Conservation (phyloP, 345 rosid species). For the Gossypium rotundifolium region DNA sequence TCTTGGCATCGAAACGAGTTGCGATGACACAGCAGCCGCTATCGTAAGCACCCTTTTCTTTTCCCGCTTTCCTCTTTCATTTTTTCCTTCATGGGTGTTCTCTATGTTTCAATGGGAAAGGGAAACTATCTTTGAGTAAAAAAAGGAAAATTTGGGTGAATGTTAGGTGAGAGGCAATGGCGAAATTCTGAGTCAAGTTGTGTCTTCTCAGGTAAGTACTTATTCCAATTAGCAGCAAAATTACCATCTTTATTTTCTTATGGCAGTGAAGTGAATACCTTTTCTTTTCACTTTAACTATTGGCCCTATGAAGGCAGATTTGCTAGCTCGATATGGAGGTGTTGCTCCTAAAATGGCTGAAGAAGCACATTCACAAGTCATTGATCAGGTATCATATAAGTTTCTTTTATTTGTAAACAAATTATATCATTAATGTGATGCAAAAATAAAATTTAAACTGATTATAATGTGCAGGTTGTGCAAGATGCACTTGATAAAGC, state of each 20-base stretch:
- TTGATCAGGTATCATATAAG: constrained; percentile 51
- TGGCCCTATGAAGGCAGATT: constrained; percentile 54
- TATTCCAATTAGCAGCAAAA: neutral
- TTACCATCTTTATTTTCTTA: neutral
- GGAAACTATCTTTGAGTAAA: neutral
- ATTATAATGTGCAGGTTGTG: constrained; percentile 55
- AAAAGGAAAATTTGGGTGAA: constrained; percentile 3
- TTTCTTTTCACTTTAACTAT: constrained; percentile 13
- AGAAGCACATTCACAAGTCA: constrained; percentile 77
- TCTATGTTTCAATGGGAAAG: neutral
- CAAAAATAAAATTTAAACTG: neutral
- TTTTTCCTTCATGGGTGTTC: neutral
- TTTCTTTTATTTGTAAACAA: neutral
- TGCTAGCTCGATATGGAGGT: constrained; percentile 84
- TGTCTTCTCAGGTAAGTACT: constrained; percentile 76
- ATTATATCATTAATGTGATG: neutral
- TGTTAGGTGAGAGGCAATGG: constrained; percentile 77
- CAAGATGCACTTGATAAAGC: constrained; percentile 75
- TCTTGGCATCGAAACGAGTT: constrained; percentile 93
- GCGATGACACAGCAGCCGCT: constrained; percentile 97
- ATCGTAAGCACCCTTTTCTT: constrained; percentile 38
- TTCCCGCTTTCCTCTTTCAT: neutral
- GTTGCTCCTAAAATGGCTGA: constrained; percentile 96
- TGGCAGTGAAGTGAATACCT: neutral
- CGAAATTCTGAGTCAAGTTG: constrained; percentile 87